Evolutionary conservation across 768 basidiomycete genomes (phyloP), one percentile per base, ranked within the genome.

Genomic region (Fomitopsis serialis): DNA sequence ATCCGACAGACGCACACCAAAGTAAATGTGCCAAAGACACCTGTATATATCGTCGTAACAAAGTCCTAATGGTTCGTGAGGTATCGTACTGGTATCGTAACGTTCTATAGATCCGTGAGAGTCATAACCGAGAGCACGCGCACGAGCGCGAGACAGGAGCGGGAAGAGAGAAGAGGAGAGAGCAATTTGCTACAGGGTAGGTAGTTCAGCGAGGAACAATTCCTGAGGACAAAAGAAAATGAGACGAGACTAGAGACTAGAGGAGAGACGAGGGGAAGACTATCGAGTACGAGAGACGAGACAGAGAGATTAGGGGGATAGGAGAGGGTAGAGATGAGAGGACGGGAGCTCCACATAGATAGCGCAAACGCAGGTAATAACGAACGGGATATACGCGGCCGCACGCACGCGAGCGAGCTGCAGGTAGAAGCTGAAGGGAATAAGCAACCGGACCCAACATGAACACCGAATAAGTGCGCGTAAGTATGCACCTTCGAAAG

Each of bases 101-200:
- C 11, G 46, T 22, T 36, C 36, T 40, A 50, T 37, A 22, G 10
- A 45, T 45, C 22, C 37, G 48, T 37, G 36, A 50, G 48, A 48
- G 32, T 32, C 48, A 29, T 50, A 27, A 40, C 13, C n/a, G 48
- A 50, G 34, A 50, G 48, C 23, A 22, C 13, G 22, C 27, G 25
- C n/a, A 34, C 8, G 25, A 9, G 32, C 25, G 46, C 19, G 35
- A 49, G 36, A 40, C 35, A 32, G 6, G 11, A 11, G 29, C 21
- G 36, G 21, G 17, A 5, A 27, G 21, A 21, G n/a, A 47, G 48
- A 40, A 40, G 36, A 32, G 42, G 42, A 51, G 29, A 42, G 35
- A 43, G 50, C 42, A 51, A 51, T 51, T 51, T 51, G 50, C 50
- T 51, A 51, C 50, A 51, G 36, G 42, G 44, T 11, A 27, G 23